Conservation (phyloP, 1,284 basidiomycete species). For the Agroathelia rolfsii region DNA sequence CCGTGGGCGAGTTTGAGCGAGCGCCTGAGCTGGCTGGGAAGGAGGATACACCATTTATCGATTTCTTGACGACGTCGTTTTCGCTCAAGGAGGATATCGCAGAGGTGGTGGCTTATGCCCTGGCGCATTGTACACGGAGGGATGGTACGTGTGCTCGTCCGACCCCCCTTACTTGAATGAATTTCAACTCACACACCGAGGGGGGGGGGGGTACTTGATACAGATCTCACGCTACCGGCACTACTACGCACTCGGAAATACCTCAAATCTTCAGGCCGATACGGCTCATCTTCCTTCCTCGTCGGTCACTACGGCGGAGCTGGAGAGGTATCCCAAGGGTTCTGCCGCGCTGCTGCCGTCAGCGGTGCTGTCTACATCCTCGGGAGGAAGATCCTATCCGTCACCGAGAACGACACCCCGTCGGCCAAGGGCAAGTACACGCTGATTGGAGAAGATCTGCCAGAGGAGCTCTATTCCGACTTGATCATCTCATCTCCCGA, state of each 20-base stretch:
- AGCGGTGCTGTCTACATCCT: conserved; percentile 81
- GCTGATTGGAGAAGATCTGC: conserved; percentile 51
- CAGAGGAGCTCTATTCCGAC: conserved; percentile 37
- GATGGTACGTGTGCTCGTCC: conserved; percentile 25
- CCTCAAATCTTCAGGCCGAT: conserved; percentile 75
- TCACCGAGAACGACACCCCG: conserved; percentile 21
- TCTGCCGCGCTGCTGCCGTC: conserved; percentile 84
- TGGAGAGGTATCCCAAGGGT: conserved; percentile 89
- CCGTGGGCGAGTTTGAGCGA: conserved; percentile 63
- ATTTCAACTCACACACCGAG: conserved; percentile 5
- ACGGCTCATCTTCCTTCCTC: conserved; percentile 86
- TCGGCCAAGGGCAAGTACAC: conserved; percentile 23
- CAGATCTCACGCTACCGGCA: conserved; percentile 58
- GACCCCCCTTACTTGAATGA: conserved; percentile 3
- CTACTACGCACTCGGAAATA: conserved; percentile 63
- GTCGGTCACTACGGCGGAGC: conserved; percentile 91
- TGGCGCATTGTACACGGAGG: conserved; percentile 55
- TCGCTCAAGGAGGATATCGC: conserved; percentile 49
- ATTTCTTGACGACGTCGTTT: conserved; percentile 57
- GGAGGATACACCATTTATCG: conserved; percentile 42
- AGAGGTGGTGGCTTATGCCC: conserved; percentile 57
- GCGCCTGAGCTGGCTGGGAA: conserved; percentile 52
- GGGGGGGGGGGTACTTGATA: too few species aligned
- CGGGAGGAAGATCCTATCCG: conserved; percentile 42
- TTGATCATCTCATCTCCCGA: conserved; percentile 34